A percentile compares a stretch with the other conserved stretches of the same genome.
phyloP scores from a whole-genome alignment of 257 asterid species.

The Perilla frutescens region DNA sequence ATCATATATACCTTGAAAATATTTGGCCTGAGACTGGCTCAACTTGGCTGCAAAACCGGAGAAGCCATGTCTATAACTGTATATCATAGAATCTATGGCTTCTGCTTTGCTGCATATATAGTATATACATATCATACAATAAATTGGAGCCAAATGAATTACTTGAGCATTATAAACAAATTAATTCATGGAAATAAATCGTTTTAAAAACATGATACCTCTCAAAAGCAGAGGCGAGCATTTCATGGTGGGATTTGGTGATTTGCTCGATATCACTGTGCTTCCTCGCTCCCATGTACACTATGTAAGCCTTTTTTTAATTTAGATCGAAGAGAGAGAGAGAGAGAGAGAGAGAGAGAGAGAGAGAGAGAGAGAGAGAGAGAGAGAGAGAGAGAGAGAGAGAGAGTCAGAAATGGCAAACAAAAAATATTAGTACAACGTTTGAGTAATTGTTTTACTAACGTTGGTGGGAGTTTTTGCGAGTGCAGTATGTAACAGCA shows the following conservation, averaged over 20 bases:
- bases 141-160: not conserved
- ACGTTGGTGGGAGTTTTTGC: slow-evolving; percentile 12
- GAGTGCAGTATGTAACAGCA: slow-evolving; percentile 10
- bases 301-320: slow-evolving; percentile 29
- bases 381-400: no score
- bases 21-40: slow-evolving; percentile 44
- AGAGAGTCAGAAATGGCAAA: no score
- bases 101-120: slow-evolving; percentile 40
- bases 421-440: no score
- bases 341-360: no score
- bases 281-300: slow-evolving; percentile 48
- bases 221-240: slow-evolving; percentile 46
- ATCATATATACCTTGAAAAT: slow-evolving; percentile 34
- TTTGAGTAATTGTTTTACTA: not conserved
- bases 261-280: slow-evolving; percentile 39
- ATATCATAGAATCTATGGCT: slow-evolving; percentile 41
- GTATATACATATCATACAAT: not conserved
- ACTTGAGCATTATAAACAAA: no score
- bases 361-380: no score
- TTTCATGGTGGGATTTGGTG: slow-evolving; percentile 46
- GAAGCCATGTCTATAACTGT: slow-evolving; percentile 50
- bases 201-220: slow-evolving; percentile 31
- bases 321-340: not conserved
- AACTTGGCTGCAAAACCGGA: slow-evolving; percentile 59
- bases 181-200: no score